Evolutionary conservation across 2,329 filamentous ascomycete genomes (phyloP).

Genomic region (Penicillium sp.): DNA sequence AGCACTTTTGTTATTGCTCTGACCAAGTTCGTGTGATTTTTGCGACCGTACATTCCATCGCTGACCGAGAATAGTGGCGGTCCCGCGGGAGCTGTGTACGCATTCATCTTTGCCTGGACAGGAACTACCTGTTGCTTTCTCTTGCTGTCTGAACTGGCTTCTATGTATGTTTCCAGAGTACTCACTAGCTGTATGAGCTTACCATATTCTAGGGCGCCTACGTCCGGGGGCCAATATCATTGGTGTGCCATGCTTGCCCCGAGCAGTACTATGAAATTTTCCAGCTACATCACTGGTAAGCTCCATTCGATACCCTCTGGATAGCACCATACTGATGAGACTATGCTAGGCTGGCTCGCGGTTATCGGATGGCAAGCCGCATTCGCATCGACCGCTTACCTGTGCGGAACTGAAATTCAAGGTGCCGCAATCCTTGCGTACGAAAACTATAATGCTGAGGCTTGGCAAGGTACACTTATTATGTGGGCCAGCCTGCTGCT

Average conservation of each 20-base stretch:
- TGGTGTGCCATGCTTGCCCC: slow-evolving; percentile 10
- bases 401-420: slow-evolving; percentile 5
- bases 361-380: slow-evolving; percentile 5
- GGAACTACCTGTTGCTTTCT: no score
- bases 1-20: no score
- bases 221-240: slow-evolving; percentile 7
- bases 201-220: no score
- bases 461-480: no score
- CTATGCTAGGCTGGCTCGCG: no score
- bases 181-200: no score
- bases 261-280: neutral
- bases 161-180: no score
- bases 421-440: slow-evolving; percentile 6
- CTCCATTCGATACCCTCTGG: no score
- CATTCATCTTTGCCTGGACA: neutral
- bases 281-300: slow-evolving; percentile 6
- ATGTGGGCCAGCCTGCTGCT: no score
- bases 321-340: no score
- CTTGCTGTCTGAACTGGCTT: no score
- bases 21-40: no score
- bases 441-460: slow-evolving; percentile 14
- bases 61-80: slow-evolving; percentile 5
- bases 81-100: slow-evolving; percentile 6
- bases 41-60: neutral
- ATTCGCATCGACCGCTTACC: neutral